Conservation (phyloP, 2,329 filamentous ascomycete genomes). For the Penicillium aurantiogriseum region DNA sequence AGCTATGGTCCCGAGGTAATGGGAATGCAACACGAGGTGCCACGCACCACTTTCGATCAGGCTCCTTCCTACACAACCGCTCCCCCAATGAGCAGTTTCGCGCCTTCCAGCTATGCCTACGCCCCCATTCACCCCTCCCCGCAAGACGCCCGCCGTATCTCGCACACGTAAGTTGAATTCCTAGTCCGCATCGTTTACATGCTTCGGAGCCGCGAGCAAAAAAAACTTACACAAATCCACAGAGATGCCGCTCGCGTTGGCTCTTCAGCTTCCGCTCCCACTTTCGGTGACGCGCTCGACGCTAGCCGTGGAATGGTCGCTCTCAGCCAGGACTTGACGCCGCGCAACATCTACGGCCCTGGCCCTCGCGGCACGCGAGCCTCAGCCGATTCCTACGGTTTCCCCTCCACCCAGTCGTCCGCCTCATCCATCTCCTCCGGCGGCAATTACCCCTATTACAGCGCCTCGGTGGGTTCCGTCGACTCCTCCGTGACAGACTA, state of each 20-base stretch:
- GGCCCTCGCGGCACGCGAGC: constrained; percentile 66
- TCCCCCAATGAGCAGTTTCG: constrained; percentile 67
- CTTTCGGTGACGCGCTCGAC: constrained; percentile 85
- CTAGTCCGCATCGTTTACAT: background rate
- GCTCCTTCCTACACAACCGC: constrained; percentile 65
- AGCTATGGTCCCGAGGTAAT: constrained; percentile 66
- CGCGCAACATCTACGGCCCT: constrained; percentile 81
- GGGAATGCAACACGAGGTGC: constrained; percentile 72
- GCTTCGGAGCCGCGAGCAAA: background rate
- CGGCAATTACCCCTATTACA: constrained; percentile 82
- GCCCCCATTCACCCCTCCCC: constrained; percentile 57
- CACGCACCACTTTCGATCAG: constrained; percentile 71
- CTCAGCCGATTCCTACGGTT: constrained; percentile 85
- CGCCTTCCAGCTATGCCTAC: constrained; percentile 76
- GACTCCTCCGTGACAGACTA: constrained; percentile 88
- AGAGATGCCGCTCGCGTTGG: constrained; percentile 37
- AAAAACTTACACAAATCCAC: constrained; percentile 17
- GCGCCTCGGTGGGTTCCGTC: constrained; percentile 66
- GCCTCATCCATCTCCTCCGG: constrained; percentile 88
- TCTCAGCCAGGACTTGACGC: constrained; percentile 88
- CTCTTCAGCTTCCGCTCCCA: constrained; percentile 51
- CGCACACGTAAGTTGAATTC: constrained; percentile 71
- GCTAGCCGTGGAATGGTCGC: constrained; percentile 92
- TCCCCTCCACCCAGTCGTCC: constrained; percentile 83
- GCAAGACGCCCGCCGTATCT: constrained; percentile 66